These are phyloP conservation scores for Zygoascus biomembranicola DNA, from an alignment of 805 yeast species.

Conservation along the genomic window DNA sequence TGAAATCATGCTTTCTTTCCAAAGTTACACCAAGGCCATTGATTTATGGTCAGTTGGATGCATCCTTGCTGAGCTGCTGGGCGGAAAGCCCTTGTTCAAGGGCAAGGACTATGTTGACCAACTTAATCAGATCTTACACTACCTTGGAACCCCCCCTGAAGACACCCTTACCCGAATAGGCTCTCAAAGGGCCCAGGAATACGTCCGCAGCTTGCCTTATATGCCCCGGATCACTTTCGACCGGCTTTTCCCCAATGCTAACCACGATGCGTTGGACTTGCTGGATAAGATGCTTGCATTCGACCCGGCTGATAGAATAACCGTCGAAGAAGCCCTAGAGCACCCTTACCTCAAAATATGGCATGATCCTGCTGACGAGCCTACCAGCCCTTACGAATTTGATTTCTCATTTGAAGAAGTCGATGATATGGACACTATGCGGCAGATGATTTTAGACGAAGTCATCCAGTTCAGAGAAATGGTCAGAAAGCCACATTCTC, in stretches of 20 bases:
- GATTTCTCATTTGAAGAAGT: slow-evolving; percentile 83
- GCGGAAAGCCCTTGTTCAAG: slow-evolving; percentile 83
- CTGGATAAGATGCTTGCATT: slow-evolving; percentile 72
- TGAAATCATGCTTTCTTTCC: slow-evolving; percentile 91
- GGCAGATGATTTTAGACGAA: slow-evolving; percentile 69
- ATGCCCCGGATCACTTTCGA: slow-evolving; percentile 52
- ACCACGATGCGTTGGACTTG: slow-evolving; percentile 78
- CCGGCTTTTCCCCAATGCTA: slow-evolving; percentile 62
- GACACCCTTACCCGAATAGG: slow-evolving; percentile 69
- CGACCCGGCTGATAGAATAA: slow-evolving; percentile 76
- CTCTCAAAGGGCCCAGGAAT: slow-evolving; percentile 79
- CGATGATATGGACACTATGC: slow-evolving; percentile 70
- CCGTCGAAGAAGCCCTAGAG: slow-evolving; percentile 77
- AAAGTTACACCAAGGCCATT: slow-evolving; percentile 88
- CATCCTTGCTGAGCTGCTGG: slow-evolving; percentile 81
- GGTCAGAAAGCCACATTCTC: slow-evolving; percentile 66
- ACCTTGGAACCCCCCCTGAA: slow-evolving; percentile 79
- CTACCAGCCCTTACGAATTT: slow-evolving; percentile 65
- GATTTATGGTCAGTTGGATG: slow-evolving; percentile 98
- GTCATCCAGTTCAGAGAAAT: slow-evolving; percentile 69
- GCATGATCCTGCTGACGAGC: slow-evolving; percentile 91
- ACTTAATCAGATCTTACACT: slow-evolving; percentile 71
- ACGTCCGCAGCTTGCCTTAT: slow-evolving; percentile 71
- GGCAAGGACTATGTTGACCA: slow-evolving; percentile 94
- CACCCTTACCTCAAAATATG: slow-evolving; percentile 86